Evolutionary conservation across 176 grass and related monocot genomes (phyloP), one percentile per base, ranked within the genome.

Genomic region (Juncus inflexus): DNA sequence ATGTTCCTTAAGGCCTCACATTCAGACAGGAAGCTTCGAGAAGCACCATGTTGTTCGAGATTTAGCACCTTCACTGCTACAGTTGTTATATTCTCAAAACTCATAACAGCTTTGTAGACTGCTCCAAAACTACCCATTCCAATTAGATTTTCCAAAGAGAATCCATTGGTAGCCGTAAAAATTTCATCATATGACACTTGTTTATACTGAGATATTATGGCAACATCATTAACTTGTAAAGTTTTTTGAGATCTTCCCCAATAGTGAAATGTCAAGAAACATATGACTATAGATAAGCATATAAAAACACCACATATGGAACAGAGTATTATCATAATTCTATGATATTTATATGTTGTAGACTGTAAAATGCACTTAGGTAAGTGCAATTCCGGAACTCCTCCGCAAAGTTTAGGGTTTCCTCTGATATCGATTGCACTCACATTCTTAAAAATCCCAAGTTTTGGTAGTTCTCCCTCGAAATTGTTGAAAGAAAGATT

Each of bases 41-140:
- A 77, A 72, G 74, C 80, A 16, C 76, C 82, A 9, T 76, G 66
- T 4, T 56, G 52, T 47, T 80, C 43, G 69, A 85, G 82, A 36
- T 85, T 66, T 51, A 85, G 42, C 10, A 85, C 82, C 68, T 85
- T 85, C n/a, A 85, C 72, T 14, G 77, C 77, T 49, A 80, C 72
- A 2, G 28, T 66, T 6, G 14, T 40, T 0, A 42, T 11, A 60
- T 66, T 79, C 0, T 61, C 72, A 40, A 58, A 56, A 35, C 7
- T 63, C 40, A 83, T 70, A 11, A 6, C 52, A 39, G 55, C 80
- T 76, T 73, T 83, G 43, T 83, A 83, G 5, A 83, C 80, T 47
- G 80, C 40, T 66, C 80, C 66, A 52, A 77, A 83, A 12, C 65
- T 39, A 61, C 59, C 59, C 19, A 4, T 61, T 61, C 59, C 59